Evolutionary conservation across 345 rosid species (phyloP), one percentile per base, ranked within the genome.

Genomic region (Litchi chinensis): DNA sequence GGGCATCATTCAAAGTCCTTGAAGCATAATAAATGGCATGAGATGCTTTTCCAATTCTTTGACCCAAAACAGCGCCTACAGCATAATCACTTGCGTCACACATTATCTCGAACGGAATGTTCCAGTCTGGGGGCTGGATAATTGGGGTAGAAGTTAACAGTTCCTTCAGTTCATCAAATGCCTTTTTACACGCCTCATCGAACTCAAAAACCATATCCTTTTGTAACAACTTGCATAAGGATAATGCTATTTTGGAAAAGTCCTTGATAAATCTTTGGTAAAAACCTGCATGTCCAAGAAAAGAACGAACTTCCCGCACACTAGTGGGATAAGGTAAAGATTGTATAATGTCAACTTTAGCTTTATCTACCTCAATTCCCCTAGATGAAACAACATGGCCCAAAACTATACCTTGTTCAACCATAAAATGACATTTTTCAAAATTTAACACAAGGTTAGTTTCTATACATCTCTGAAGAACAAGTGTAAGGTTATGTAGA

Each of bases 401-500:
- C 3, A 69, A 22, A 44, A 70, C 37, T 6, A 70, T n/a, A 22
- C 60, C 57, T 48, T 70, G 32, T 8, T 71, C 18, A 16, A 71
- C 40, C 32, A 48, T 44, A 44, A 68, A 40, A 40, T 68, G 72
- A 21, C 50, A 68, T 21, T 40, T 68, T 18, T 68, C 72, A 15
- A 8, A 71, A 28, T 48, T 71, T 46, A 71, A 50, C 10, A 71
- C 52, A 10, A 69, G 52, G 41, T 69, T 69, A 37, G 50, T 69
- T 46, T 69, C 73, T 37, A 40, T 69, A 28, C 73, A 70, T 5
- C 57, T 2, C 41, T 70, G 19, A n/a, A 70, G 26, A 16, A 70
- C 52, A 18, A 15, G 9, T 39, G 50, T 18, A 39, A 70, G 52
- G 19, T 70, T 70, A 5, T 24, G 24, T 3, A 70, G 48, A 39